phyloP scores from a whole-genome alignment of 2,329 filamentous ascomycete genomes.

The Podosphaera xanthii region DNA sequence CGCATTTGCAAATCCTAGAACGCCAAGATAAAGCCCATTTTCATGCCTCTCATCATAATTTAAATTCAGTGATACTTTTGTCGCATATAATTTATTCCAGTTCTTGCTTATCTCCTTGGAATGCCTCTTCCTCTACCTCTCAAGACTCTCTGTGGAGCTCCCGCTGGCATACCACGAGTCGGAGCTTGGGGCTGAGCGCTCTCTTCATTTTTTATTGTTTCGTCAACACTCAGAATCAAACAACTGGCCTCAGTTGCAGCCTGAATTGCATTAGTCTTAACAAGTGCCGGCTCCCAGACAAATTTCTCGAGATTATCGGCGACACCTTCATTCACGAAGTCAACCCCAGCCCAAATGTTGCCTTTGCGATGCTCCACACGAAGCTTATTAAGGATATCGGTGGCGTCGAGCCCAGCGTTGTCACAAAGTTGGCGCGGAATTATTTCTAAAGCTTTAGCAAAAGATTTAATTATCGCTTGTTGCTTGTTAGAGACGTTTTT shows the following conservation, averaged over 20 bases:
- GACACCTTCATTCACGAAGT: constrained; percentile 81
- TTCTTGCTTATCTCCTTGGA: constrained; percentile 32
- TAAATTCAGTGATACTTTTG: too few species aligned
- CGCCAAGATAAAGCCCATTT: too few species aligned
- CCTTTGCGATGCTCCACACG: constrained; percentile 92
- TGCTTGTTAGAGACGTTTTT: constrained; percentile 86
- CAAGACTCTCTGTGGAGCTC: constrained; percentile 72
- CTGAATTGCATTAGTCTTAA: constrained; percentile 94
- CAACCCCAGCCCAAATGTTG: constrained; percentile 82
- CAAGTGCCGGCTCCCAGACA: constrained; percentile 89
- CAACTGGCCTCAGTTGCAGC: constrained; percentile 89
- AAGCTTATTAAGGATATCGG: constrained; percentile 88
- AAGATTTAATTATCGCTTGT: constrained; percentile 91
- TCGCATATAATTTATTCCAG: neutral
- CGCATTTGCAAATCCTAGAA: too few species aligned
- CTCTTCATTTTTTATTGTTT: constrained; percentile 97
- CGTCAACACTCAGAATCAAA: constrained; percentile 85
- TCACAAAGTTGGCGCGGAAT: constrained; percentile 94
- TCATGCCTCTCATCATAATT: too few species aligned
- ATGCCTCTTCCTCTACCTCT: constrained; percentile 69
- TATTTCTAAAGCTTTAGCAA: constrained; percentile 89
- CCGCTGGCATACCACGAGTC: constrained; percentile 47
- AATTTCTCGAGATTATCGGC: constrained; percentile 87
- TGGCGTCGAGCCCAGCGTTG: constrained; percentile 95
- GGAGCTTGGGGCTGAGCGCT: constrained; percentile 67